phyloP scores from a whole-genome alignment of 2,329 filamentous ascomycete species.

The Phialemonium atrogriseum region DNA sequence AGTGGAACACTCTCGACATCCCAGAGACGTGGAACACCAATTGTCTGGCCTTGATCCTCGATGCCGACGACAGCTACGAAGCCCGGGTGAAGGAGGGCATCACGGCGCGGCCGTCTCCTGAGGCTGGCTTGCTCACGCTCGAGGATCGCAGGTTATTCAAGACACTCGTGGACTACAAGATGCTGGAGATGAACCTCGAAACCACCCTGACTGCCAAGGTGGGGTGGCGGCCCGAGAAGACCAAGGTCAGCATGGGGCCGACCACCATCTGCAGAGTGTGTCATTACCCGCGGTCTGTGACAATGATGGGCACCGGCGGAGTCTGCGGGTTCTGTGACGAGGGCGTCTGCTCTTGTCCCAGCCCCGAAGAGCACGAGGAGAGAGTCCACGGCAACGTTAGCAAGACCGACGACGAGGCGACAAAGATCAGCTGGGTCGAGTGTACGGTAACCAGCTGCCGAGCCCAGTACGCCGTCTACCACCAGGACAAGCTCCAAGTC shows the following conservation, averaged over 20 bases:
- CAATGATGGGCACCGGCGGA: slow-evolving; percentile 31
- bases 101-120: slow-evolving; percentile 7
- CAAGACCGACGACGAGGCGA: slow-evolving; percentile 19
- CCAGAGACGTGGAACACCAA: slow-evolving; percentile 41
- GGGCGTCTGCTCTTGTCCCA: slow-evolving; percentile 10
- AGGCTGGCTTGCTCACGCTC: slow-evolving; percentile 20
- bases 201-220: slow-evolving; percentile 33
- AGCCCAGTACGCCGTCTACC: slow-evolving; percentile 42
- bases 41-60: slow-evolving; percentile 36
- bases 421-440: slow-evolving; percentile 35
- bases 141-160: slow-evolving; percentile 33
- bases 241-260: slow-evolving; percentile 31
- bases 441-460: slow-evolving; percentile 33
- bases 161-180: slow-evolving; percentile 35
- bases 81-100: no score
- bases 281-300: slow-evolving; percentile 37
- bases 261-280: slow-evolving; percentile 31
- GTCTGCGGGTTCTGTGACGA: slow-evolving; percentile 33
- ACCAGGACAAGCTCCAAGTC: slow-evolving; percentile 28
- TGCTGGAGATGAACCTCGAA: slow-evolving; percentile 35
- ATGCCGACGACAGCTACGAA: slow-evolving; percentile 32
- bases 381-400: slow-evolving; percentile 20
- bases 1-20: slow-evolving; percentile 38
- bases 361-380: slow-evolving; percentile 14
- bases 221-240: slow-evolving; percentile 38